Conservation (phyloP, 257 asterid genomes). For the Plantago major region DNA sequence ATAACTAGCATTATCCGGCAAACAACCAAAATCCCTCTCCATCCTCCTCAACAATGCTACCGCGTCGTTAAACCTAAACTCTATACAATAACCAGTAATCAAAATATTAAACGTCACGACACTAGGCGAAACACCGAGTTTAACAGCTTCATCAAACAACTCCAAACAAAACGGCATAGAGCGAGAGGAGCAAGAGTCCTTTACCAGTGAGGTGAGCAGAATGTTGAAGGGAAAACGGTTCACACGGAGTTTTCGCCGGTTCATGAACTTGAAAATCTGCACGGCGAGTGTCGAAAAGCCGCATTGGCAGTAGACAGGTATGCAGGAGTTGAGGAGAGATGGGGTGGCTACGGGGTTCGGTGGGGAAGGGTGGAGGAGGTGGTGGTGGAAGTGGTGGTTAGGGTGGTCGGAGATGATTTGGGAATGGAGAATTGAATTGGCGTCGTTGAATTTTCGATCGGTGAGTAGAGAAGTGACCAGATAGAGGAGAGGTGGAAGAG, state of each 20-base stretch:
- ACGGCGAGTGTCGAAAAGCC: slow-evolving; percentile 59
- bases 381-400: slow-evolving; percentile 58
- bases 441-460: slow-evolving; percentile 51
- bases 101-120: slow-evolving; percentile 62
- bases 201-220: slow-evolving; percentile 54
- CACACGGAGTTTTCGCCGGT: slow-evolving; percentile 46
- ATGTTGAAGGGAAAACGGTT: slow-evolving; percentile 47
- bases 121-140: slow-evolving; percentile 53
- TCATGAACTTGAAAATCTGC: slow-evolving; percentile 75
- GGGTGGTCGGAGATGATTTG: slow-evolving; percentile 69
- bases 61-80: slow-evolving; percentile 52
- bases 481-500: slow-evolving; percentile 50
- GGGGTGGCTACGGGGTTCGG: slow-evolving; percentile 53
- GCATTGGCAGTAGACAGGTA: slow-evolving; percentile 55
- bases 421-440: slow-evolving; percentile 44
- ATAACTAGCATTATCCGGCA: slow-evolving; percentile 64
- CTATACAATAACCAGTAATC: slow-evolving; percentile 70
- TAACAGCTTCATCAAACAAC: slow-evolving; percentile 58
- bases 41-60: slow-evolving; percentile 45
- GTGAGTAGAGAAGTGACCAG: slow-evolving; percentile 50
- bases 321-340: slow-evolving; percentile 49
- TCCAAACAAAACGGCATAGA: slow-evolving; percentile 40
- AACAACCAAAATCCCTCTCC: slow-evolving; percentile 43
- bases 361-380: slow-evolving; percentile 82
- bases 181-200: slow-evolving; percentile 40